Evolutionary conservation across 1,139 yeast species (phyloP).

Genomic region (Nadsonia commutata): DNA sequence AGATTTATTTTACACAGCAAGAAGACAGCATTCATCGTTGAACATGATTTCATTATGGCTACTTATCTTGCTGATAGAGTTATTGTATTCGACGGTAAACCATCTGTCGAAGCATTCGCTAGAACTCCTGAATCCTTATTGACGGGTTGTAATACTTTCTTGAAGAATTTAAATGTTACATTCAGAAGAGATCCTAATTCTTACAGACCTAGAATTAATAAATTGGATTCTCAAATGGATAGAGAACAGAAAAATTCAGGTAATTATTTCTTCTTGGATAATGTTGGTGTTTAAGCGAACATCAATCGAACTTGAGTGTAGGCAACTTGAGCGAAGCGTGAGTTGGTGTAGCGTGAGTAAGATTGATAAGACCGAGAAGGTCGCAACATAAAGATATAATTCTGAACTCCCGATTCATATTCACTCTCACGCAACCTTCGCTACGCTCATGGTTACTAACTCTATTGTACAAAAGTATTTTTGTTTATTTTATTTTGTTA

Average conservation of each 20-base stretch:
- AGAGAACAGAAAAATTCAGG: slow-evolving; percentile 87
- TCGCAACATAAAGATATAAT: too few relatives aligned
- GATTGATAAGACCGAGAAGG: too few relatives aligned
- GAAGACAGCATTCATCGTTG: slow-evolving; percentile 95
- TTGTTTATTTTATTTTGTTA: not conserved
- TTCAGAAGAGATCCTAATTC: slow-evolving; percentile 98
- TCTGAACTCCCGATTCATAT: too few relatives aligned
- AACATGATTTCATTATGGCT: slow-evolving; percentile 99
- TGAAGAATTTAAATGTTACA: slow-evolving; percentile 92
- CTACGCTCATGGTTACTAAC: too few relatives aligned
- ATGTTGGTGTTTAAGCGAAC: slow-evolving; percentile 23
- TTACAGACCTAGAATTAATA: slow-evolving; percentile 96
- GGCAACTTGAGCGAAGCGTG: too few relatives aligned
- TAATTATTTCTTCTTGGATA: slow-evolving; percentile 89
- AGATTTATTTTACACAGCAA: slow-evolving; percentile 90
- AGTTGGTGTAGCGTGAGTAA: too few relatives aligned
- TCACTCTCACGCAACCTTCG: too few relatives aligned
- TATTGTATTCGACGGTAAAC: slow-evolving; percentile 92
- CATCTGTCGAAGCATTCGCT: slow-evolving; percentile 73
- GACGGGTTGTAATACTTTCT: slow-evolving; percentile 93
- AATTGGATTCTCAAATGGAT: slow-evolving; percentile 95
- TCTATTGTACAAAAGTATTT: too few relatives aligned
- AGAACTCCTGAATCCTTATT: slow-evolving; percentile 80
- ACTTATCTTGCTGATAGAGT: slow-evolving; percentile 97
- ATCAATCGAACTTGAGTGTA: not conserved